phyloP scores from a whole-genome alignment of 176 grass and related monocot species.

The Zoysia japonica region DNA sequence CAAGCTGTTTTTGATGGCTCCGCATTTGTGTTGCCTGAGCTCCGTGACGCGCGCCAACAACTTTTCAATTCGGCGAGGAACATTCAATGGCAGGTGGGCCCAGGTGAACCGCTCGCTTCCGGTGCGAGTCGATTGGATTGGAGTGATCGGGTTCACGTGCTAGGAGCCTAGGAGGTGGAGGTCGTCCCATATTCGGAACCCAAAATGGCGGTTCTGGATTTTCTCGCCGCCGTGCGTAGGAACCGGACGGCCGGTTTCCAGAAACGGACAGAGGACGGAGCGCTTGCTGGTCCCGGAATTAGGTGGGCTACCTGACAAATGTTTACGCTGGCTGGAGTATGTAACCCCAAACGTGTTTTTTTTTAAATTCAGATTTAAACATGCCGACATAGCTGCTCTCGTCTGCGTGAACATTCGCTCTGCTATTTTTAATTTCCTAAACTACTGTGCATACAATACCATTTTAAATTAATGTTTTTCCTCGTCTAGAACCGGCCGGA shows the following conservation, averaged over 20 bases:
- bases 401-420: too few relatives aligned
- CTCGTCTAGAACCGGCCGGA: background rate
- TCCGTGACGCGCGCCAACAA: background rate
- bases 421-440: too few relatives aligned
- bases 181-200: background rate
- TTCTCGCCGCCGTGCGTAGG: background rate
- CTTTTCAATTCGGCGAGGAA: background rate
- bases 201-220: constrained; percentile 17
- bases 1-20: background rate
- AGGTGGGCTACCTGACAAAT: background rate
- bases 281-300: background rate
- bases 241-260: background rate
- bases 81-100: constrained; percentile 16
- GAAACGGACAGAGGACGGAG: background rate
- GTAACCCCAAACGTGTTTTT: too few relatives aligned
- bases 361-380: too few relatives aligned
- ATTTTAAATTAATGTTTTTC: too few relatives aligned
- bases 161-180: background rate
- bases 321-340: background rate
- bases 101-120: background rate
- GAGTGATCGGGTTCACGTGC: constrained; percentile 5
- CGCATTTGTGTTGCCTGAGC: background rate
- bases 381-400: too few relatives aligned
- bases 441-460: too few relatives aligned
- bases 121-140: background rate